Percentiles rank a stretch among this genome's conserved stretches.
Evolutionary conservation across 2,329 filamentous ascomycete genomes (phyloP).

Genomic region (Pseudocercospora pini-densiflorae): DNA sequence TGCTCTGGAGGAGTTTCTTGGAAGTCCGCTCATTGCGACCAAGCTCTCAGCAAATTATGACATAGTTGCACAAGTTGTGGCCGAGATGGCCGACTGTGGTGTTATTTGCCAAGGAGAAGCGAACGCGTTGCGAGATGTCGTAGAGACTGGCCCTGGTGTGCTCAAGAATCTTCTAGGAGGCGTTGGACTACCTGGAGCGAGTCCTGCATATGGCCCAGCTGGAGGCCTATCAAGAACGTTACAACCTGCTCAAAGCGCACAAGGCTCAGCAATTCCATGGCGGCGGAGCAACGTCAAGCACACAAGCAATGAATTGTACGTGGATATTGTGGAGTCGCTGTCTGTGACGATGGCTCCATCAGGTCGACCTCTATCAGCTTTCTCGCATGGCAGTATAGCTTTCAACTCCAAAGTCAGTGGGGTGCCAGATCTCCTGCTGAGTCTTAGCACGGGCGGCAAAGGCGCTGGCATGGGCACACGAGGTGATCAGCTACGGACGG

Average conservation of each 20-base stretch:
- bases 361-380: conserved; percentile 81
- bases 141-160: conserved; percentile 83
- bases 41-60: conserved; percentile 93
- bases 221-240: conserved; percentile 24
- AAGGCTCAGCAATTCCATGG: conserved; percentile 74
- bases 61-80: conserved; percentile 88
- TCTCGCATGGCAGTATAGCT: conserved; percentile 88
- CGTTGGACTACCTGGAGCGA: conserved; percentile 75
- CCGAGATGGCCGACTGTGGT: conserved; percentile 95
- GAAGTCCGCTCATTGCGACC: conserved; percentile 79
- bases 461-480: conserved; percentile 70
- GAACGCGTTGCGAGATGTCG: conserved; percentile 87
- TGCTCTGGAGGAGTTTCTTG: conserved; percentile 91
- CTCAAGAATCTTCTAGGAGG: conserved; percentile 87
- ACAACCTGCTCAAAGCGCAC: conserved; percentile 31
- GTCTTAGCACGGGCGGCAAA: conserved; percentile 79
- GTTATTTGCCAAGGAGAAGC: conserved; percentile 88
- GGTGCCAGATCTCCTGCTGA: conserved; percentile 85
- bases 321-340: conserved; percentile 90
- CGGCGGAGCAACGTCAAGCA: conserved; percentile 89
- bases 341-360: conserved; percentile 89
- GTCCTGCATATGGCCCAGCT: conserved; percentile 30
- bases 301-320: conserved; percentile 96
- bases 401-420: conserved; percentile 96
- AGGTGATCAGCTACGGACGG: conserved; percentile 43